Evolutionary conservation across 2,329 filamentous ascomycete species (phyloP), one percentile per base, ranked within the genome.

Genomic region (Penicillium expansum): DNA sequence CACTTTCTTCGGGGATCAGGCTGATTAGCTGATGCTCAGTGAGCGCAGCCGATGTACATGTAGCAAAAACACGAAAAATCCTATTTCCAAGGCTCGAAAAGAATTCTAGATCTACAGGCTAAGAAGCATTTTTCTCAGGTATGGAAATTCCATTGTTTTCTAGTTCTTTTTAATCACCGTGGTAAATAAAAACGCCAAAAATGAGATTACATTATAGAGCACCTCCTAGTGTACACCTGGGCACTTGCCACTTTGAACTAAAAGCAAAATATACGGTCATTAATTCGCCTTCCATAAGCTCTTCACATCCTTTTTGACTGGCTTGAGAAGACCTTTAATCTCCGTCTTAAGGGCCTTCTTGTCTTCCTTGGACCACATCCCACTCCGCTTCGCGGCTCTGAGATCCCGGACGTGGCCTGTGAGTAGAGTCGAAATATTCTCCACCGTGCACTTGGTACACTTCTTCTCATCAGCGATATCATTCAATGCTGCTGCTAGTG

Each of bases 391-490:
- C n/a, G 55, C 55, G 11, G 29, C 50, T 48, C 41, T 38, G 22
- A 60, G 39, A 10, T 58, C 50, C 13, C 47, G 48, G 20, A 48
- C 45, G 2, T 55, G 42, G 6, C 37, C 30, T 5, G 48, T 50
- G 16, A 60, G 39, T 7, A 48, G 42, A 43, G 42, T 37, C 9
- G 50, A 47, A 1, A 60, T 35, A 10, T 32, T 43, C 38, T 60
- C 55, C 9, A 55, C 58, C 4, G 58, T 58, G 30, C 58, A 60
- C 13, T 54, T 54, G 3, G 55, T 58, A 27, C 58, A 60, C 14
- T 55, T 47, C 5, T 47, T 51, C 32, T 55, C 55, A 39, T 55
- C 38, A 8, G 20, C 27, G 6, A 60, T 32, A 8, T 60, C 55
- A 39, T 39, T 57, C 30, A 60, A 27, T 30, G 58, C 58, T 3